Conservation (phyloP, 208 protist genomes). For the Leishmania turanica region DNA sequence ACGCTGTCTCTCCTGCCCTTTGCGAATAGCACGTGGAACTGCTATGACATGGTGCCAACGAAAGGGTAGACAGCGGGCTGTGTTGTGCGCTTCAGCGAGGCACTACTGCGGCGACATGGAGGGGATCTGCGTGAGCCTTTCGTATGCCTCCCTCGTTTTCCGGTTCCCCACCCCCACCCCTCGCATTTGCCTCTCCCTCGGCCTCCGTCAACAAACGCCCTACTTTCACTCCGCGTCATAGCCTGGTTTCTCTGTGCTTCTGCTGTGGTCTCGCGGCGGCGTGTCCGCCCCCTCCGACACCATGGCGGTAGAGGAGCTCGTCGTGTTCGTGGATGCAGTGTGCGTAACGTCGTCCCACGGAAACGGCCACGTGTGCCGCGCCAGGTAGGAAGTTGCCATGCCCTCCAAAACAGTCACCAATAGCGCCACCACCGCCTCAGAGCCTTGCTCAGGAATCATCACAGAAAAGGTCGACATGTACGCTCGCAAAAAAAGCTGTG, state of each 20-base stretch:
- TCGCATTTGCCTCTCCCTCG: background rate
- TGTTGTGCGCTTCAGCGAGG: background rate
- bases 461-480: conserved; percentile 76
- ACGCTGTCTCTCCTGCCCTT: background rate
- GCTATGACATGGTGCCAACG: background rate
- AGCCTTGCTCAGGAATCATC: conserved; percentile 72
- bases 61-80: background rate
- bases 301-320: conserved; percentile 29
- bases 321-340: conserved; percentile 10
- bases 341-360: conserved; percentile 21
- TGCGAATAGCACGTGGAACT: background rate
- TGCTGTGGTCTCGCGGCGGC: conserved; percentile 4
- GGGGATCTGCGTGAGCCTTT: background rate
- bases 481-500: conserved; percentile 69
- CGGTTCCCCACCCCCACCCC: too few relatives aligned
- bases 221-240: conserved; percentile 15
- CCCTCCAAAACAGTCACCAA: conserved; percentile 52
- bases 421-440: conserved; percentile 51
- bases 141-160: background rate
- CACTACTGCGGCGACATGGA: background rate
- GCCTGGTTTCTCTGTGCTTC: background rate
- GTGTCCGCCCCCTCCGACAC: conserved; percentile 25
- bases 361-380: conserved; percentile 74
- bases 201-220: background rate
- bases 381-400: conserved; percentile 62